Evolutionary conservation across 2,329 filamentous ascomycete species (phyloP), one percentile per base, ranked within the genome.

Genomic region (Chaetomiaceae sp.): DNA sequence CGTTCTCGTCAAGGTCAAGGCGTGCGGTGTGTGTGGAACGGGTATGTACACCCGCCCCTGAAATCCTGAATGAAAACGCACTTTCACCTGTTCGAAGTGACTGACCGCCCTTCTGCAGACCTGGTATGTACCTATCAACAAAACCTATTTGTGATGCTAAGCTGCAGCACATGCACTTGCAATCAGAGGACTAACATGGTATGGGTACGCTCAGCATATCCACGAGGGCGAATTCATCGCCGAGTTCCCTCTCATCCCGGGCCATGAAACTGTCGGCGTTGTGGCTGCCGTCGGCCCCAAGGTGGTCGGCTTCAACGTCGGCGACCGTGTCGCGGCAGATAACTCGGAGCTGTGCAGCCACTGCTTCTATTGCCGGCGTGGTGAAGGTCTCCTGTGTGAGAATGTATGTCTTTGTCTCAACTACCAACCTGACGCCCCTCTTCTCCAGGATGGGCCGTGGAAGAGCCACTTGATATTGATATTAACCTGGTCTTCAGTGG

Each of bases 321-420:
- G 82, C 48, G 81, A 85, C 60, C 78, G 81, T 41, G 82, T 87
- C 30, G 79, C 78, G 51, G 81, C 78, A 31, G 79, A 82, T 61
- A 82, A 83, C 65, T 78, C 79, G 14, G 79, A 87, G 65, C 77
- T 86, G 38, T 88, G 85, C 67, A 79, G 79, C 43, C 78, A 83
- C 66, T 88, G 85, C 70, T 86, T 85, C 74, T 86, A 87, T 72
- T 88, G 85, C 71, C 79, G 81, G 57, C 79, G 82, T 50, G 83
- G 84, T 46, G 76, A 87, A 63, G 74, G 80, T 25, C 69, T 87
- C 41, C 77, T 87, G 50, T 89, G 85, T 66, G 83, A 86, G 67
- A 76, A 85, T 58, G 49, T 47, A 43, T 16, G 49, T 30, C 19
- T 20, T n/a, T 5, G 4, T 3, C 16, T 5, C 14, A 17, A 5